A percentile compares a stretch with the other conserved stretches of the same genome.
These are phyloP conservation scores for Rosa persica DNA, from an alignment of 306 rosid species.

Conservation along the genomic window DNA sequence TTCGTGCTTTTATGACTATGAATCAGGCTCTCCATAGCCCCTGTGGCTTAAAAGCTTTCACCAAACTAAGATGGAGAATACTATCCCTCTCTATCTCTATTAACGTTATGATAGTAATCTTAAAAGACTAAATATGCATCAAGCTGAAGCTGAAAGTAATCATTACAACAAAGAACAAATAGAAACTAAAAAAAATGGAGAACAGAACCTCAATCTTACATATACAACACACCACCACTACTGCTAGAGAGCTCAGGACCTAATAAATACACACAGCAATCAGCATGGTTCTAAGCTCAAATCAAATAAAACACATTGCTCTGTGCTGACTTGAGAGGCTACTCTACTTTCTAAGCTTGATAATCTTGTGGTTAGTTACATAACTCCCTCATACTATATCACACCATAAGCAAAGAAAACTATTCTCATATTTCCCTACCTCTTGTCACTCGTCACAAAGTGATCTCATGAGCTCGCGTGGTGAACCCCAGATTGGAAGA, in stretches of 20 bases:
- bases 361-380: slow-evolving; percentile 31
- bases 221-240: slow-evolving; percentile 12
- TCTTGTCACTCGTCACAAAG: slow-evolving; percentile 46
- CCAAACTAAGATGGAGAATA: background rate
- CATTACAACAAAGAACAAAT: background rate
- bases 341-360: slow-evolving; percentile 23
- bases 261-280: background rate
- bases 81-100: background rate
- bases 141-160: background rate
- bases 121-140: background rate
- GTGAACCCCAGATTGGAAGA: slow-evolving; percentile 73
- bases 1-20: background rate
- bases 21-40: background rate
- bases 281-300: background rate
- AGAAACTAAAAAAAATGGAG: background rate
- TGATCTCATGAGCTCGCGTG: slow-evolving; percentile 51
- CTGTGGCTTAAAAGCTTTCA: background rate
- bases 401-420: slow-evolving; percentile 17
- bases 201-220: slow-evolving; percentile 7
- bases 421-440: slow-evolving; percentile 35
- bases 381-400: slow-evolving; percentile 23
- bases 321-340: slow-evolving; percentile 3
- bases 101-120: background rate
- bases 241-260: background rate
- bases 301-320: slow-evolving; percentile 8